Evolutionary conservation across 495 filamentous ascomycete species (phyloP).

Genomic region (Filosporella fistucella): DNA sequence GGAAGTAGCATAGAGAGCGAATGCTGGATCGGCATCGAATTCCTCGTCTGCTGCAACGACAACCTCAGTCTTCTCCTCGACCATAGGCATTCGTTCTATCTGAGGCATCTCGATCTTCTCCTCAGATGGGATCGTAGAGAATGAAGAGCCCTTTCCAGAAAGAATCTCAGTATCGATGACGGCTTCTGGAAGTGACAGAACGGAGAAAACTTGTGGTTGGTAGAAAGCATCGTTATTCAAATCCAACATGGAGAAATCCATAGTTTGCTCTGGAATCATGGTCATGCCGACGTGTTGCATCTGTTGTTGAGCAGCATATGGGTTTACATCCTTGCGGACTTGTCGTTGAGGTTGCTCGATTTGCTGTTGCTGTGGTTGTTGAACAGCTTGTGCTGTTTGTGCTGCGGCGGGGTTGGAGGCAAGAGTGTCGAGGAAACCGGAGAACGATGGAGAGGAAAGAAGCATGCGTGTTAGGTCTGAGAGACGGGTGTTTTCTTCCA

Average conservation of each 20-base stretch:
- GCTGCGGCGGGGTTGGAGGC: conserved; percentile 43
- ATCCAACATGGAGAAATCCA: conserved; percentile 62
- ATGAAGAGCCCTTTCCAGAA: conserved; percentile 59
- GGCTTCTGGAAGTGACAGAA: conserved; percentile 69
- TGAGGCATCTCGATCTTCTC: conserved; percentile 27
- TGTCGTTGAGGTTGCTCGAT: conserved; percentile 40
- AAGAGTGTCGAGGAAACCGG: conserved; percentile 72
- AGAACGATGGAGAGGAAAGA: conserved; percentile 81
- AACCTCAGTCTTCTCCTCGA: conserved; percentile 24
- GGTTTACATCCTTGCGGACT: conserved; percentile 60
- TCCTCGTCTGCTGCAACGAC: conserved; percentile 37
- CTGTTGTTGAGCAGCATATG: conserved; percentile 51
- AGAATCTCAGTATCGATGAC: conserved; percentile 57
- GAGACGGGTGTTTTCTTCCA: conserved; percentile 75
- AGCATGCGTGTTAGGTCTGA: conserved; percentile 77
- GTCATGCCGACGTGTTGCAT: conserved; percentile 64
- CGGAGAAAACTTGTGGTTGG: conserved; percentile 73
- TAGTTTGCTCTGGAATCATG: conserved; percentile 68
- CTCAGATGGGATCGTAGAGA: conserved; percentile 34
- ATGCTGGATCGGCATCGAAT: conserved; percentile 57
- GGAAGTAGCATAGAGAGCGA: conserved; percentile 51
- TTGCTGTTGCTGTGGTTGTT: conserved; percentile 28
- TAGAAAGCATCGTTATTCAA: conserved; percentile 51
- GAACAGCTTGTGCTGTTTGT: conserved; percentile 24
- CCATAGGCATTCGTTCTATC: conserved; percentile 36